phyloP scores from a whole-genome alignment of 352 stramenopile genomes.

The Globisporangium orthogonon region DNA sequence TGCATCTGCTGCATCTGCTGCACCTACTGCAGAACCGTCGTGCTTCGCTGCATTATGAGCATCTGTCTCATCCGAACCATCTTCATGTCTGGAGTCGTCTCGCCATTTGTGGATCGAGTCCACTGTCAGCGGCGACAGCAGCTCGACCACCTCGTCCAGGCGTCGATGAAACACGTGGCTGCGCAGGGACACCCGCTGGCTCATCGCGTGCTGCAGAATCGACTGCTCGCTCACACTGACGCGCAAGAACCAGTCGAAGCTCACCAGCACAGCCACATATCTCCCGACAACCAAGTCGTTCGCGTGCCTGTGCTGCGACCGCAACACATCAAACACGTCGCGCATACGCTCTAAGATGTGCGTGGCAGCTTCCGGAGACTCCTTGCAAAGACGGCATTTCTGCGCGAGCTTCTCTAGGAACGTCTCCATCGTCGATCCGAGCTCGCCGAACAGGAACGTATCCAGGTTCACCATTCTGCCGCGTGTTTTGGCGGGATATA shows the following conservation, averaged over 20 bases:
- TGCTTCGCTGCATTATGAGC: no score
- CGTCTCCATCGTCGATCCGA: not conserved
- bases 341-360: constrained; percentile 1
- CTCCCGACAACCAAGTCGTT: not conserved
- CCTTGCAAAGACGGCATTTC: not conserved
- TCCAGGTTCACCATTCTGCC: not conserved
- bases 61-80: no score
- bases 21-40: not conserved
- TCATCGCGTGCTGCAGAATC: not conserved
- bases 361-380: not conserved
- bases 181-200: not conserved
- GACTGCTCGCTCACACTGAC: not conserved
- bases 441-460: not conserved
- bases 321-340: not conserved
- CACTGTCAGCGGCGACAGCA: not conserved
- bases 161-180: not conserved
- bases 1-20: no score
- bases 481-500: not conserved
- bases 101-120: not conserved
- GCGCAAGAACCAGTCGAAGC: not conserved
- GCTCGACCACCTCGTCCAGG: not conserved
- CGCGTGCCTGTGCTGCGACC: not conserved
- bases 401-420: not conserved
- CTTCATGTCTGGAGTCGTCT: not conserved
- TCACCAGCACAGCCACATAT: not conserved